A percentile compares a stretch with the other conserved stretches of the same genome.
Evolutionary conservation across 2,329 filamentous ascomycete genomes (phyloP).

Genomic region (Fusarium solani-melongenae): DNA sequence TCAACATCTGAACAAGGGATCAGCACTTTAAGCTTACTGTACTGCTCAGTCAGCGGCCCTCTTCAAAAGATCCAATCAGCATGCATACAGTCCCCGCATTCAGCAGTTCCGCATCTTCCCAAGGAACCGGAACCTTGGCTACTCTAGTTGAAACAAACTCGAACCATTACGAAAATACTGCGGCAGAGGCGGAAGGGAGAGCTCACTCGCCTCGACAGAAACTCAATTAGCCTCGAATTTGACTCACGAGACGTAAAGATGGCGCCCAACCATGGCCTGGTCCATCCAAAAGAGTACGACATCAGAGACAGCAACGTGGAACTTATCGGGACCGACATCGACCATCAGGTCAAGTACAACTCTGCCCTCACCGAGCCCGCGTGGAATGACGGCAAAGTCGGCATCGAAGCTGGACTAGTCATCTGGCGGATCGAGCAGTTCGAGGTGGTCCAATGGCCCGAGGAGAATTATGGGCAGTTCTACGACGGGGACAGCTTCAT

Average conservation of each 20-base stretch:
- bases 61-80: conserved; percentile 33
- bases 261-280: conserved; percentile 70
- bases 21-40: conserved; percentile 4
- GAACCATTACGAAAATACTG: neutral
- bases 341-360: conserved; percentile 75
- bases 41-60: conserved; percentile 34
- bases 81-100: conserved; percentile 31
- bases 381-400: conserved; percentile 70
- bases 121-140: neutral
- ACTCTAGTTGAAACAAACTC: conserved; percentile 16
- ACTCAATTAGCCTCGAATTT: neutral
- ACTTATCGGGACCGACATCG: conserved; percentile 71
- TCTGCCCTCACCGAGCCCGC: conserved; percentile 74
- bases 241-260: conserved; percentile 51
- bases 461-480: conserved; percentile 67
- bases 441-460: conserved; percentile 70
- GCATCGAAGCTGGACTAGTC: conserved; percentile 63
- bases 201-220: neutral
- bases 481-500: conserved; percentile 77
- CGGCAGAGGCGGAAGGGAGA: neutral
- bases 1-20: conserved; percentile 12
- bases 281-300: conserved; percentile 73
- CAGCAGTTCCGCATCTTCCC: conserved; percentile 21
- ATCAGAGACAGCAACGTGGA: conserved; percentile 76
- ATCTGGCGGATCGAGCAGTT: conserved; percentile 78